A percentile compares a stretch with the other conserved stretches of the same genome.
These are phyloP conservation scores for Aspergillus piperis DNA, from an alignment of 2,329 filamentous ascomycete genomes.

Conservation along the genomic window DNA sequence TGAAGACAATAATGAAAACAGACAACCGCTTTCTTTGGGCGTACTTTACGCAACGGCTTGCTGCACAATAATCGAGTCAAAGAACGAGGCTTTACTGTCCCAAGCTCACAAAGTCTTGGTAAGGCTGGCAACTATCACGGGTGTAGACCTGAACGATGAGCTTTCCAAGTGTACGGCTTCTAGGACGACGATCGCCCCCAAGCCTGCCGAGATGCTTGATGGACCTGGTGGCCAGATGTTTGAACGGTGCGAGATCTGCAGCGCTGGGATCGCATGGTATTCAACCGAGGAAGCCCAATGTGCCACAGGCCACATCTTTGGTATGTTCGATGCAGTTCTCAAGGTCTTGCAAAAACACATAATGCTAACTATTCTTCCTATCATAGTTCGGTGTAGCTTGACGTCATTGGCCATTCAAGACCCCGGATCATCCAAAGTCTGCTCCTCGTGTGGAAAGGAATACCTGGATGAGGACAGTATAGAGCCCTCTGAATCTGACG, in stretches of 20 bases:
- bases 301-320: conserved; percentile 54
- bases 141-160: conserved; percentile 36
- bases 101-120: conserved; percentile 30
- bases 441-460: conserved; percentile 53
- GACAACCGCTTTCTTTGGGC: conserved; percentile 29
- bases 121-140: conserved; percentile 29
- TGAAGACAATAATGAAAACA: conserved; percentile 14
- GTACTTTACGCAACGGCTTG: conserved; percentile 41
- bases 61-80: conserved; percentile 35
- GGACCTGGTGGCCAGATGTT: conserved; percentile 31
- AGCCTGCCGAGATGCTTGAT: conserved; percentile 24
- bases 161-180: conserved; percentile 27
- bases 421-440: conserved; percentile 56
- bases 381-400: conserved; percentile 54
- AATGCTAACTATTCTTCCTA: conserved; percentile 14
- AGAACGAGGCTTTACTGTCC: conserved; percentile 24
- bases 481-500: conserved; percentile 16
- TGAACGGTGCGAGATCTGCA: conserved; percentile 58
- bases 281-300: conserved; percentile 52
- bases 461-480: conserved; percentile 50
- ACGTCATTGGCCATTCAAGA: conserved; percentile 59
- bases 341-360: no score
- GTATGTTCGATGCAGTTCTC: conserved; percentile 31
- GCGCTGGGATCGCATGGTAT: conserved; percentile 49
- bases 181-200: conserved; percentile 25